Base-by-base conservation (phyloP, 768 basidiomycete species). In the Lactarius psammicola region DNA sequence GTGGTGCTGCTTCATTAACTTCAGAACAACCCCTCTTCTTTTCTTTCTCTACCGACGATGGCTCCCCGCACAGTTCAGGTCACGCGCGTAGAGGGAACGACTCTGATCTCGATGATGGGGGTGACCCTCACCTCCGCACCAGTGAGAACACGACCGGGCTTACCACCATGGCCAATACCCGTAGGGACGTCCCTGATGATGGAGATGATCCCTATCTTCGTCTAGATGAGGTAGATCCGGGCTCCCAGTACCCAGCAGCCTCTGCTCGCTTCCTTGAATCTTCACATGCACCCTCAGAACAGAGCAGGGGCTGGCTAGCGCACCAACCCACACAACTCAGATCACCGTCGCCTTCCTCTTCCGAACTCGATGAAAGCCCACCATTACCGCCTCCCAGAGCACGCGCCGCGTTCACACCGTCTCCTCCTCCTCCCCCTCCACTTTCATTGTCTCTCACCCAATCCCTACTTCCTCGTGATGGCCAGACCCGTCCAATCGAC, bases 11-110 rank as follows among this genome's bases (percentile, higher is more conserved):
- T 42, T 84, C 82, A 70, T 77, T 84, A 71, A 82, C 85, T 26
- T 86, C 86, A 44, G 80, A 79, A 42, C 90, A 91, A 76, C 91
- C 92, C 61, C 84, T 94, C 75, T 94, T 94, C 81, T 94, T 90
- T 81, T 93, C 91, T 23, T 92, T 93, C 76, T 87, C 87, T 54
- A 90, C 90, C 68, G 89, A 90, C 77, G 82, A 86, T 61, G 88
- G 82, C 62, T 65, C 64, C 3, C 85, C 80, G 65, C 82, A 83
- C 74, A 77, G 78, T 70, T 84, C 81, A 66, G 76, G 80, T 72
- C 75, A 68, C 34, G 44, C 23, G 28, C 66, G 18, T 13, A 58
- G 59, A 62, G 63, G 78, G 67, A 75, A 78, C 68, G 78, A 81
- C 65, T 75, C 75, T 42, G 84, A 87, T 72, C 77, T 89, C 53